Percentiles rank a stretch among this genome's conserved stretches.
phyloP scores from a whole-genome alignment of 805 yeast species.

The Metschnikowia cubensis region DNA sequence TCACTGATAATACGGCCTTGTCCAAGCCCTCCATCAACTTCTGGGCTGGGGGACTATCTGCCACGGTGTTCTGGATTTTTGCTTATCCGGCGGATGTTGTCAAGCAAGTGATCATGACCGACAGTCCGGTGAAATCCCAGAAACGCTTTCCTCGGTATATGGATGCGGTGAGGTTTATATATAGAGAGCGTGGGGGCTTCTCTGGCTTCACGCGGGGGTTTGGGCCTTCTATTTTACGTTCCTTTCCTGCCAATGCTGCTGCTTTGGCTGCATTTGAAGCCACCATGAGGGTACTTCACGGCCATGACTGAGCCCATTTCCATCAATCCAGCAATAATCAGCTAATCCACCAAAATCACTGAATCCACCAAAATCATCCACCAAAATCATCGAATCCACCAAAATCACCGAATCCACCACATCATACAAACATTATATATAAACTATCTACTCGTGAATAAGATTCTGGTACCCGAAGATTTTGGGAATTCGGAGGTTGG shows the following conservation, averaged over 20 bases:
- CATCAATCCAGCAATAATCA: background rate
- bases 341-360: too few relatives aligned
- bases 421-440: too few relatives aligned
- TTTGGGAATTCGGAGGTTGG: too few relatives aligned
- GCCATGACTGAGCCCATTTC: background rate
- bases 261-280: constrained; percentile 88
- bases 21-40: constrained; percentile 72
- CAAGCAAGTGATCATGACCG: constrained; percentile 81
- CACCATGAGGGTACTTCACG: constrained; percentile 54
- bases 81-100: constrained; percentile 90
- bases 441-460: background rate
- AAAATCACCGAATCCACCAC: too few relatives aligned
- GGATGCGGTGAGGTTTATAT: constrained; percentile 67
- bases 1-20: constrained; percentile 60
- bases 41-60: constrained; percentile 89
- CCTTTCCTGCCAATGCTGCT: constrained; percentile 93
- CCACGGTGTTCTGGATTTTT: constrained; percentile 81
- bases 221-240: constrained; percentile 71
- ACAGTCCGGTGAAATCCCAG: constrained; percentile 53
- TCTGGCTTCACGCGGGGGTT: constrained; percentile 78
- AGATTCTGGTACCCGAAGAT: too few relatives aligned
- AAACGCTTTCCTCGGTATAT: constrained; percentile 71
- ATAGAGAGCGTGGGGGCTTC: constrained; percentile 51
- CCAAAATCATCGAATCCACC: too few relatives aligned
- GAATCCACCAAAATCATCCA: too few relatives aligned